Base-by-base conservation (phyloP, 495 filamentous ascomycete genomes). In the Aspergillus bridgeri region DNA sequence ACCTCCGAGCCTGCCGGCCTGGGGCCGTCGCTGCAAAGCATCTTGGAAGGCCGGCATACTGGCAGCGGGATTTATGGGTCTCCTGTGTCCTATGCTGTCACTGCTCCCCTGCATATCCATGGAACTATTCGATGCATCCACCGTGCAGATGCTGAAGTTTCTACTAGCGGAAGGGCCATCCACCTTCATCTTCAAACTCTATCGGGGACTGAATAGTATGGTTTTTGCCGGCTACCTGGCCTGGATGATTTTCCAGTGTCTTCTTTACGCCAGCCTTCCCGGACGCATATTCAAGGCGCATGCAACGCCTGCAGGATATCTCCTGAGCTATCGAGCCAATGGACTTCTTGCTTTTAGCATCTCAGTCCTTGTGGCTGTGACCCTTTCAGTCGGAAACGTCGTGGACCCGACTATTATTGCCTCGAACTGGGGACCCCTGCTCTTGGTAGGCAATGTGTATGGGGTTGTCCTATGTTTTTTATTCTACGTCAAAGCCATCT, bases 241-340 rank as follows among this genome's bases (percentile, higher is more conserved):
- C 17, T 75, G 73, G 73, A 15, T 75, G 17, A 19, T 62, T 1
- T 69, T 70, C 27, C 73, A 75, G 56, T 62, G 58, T 2, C 25
- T 59, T 13, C 65, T 75, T 42, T 75, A 75, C 59, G 24, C 48
- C 42, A 62, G 60, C 27, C 65, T 75, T 27, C 73, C 73, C n/a
- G 66, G 73, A 13, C 52, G 58, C 22, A 66, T 51, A 29, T 24
- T 4, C 11, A 19, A 18, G 17, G 49, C 25, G 5, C 24, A 24
- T 17, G 15, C 24, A 19, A 51, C 49, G 0, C 49, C 49, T 1
- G 49, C 23, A 3, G 49, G 49, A 5, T 19, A 51, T 38, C 17
- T n/a, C n/a, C 15, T 51, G 3, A 24, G 23, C 9, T 51, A 51
- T 15, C 13, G 29, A 29, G 18, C 29, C 9, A 51, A 51, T 21